A percentile compares a stretch with the other conserved stretches of the same genome.
Evolutionary conservation across 2,329 filamentous ascomycete genomes (phyloP).

Genomic region (Venturia asperata): DNA sequence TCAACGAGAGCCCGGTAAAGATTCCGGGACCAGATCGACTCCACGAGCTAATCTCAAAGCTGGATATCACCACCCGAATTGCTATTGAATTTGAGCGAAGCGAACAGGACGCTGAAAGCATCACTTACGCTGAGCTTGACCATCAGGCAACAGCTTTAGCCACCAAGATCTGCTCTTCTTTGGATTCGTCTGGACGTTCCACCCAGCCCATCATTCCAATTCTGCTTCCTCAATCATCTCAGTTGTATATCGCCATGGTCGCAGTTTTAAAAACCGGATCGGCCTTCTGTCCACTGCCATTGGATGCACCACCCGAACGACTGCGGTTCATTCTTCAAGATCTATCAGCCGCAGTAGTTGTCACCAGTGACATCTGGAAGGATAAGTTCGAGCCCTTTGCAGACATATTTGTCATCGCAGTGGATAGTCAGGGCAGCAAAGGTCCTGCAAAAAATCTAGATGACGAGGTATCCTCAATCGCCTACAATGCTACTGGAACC

Average conservation of each 20-base stretch:
- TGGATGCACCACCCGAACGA: constrained; percentile 70
- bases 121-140: constrained; percentile 61
- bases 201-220: constrained; percentile 58
- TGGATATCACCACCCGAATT: constrained; percentile 29
- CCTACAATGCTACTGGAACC: constrained; percentile 15
- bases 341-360: constrained; percentile 59
- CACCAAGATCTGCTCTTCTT: constrained; percentile 36
- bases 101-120: constrained; percentile 38
- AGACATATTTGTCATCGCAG: constrained; percentile 31
- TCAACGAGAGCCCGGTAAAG: constrained; percentile 48
- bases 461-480: background rate
- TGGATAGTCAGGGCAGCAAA: constrained; percentile 37
- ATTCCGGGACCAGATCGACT: constrained; percentile 51
- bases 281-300: constrained; percentile 77
- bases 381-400: constrained; percentile 32
- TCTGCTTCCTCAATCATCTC: constrained; percentile 66
- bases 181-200: constrained; percentile 24
- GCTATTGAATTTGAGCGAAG: constrained; percentile 59
- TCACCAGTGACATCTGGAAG: constrained; percentile 52
- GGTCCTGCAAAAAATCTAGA: background rate
- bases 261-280: constrained; percentile 74
- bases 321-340: constrained; percentile 76
- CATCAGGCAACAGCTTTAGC: constrained; percentile 51
- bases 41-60: constrained; percentile 53
- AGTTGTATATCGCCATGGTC: constrained; percentile 70